Evolutionary conservation across 305 asterid genomes (phyloP), one percentile per base, ranked within the genome.

Genomic region (Solanum hybrid): DNA sequence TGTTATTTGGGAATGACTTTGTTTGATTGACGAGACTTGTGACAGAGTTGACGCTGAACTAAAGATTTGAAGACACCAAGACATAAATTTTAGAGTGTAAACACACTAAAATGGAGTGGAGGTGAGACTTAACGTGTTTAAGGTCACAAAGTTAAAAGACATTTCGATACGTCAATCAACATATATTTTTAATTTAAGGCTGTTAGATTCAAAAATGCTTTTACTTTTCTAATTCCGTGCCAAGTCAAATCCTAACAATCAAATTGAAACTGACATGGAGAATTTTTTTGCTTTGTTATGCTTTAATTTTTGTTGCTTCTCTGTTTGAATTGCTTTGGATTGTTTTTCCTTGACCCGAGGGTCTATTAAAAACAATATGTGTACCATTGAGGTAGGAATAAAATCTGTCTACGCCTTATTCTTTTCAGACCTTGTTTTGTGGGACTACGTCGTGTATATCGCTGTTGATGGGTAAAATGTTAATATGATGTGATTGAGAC

Each of bases 361-460:
- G 2, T 72, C 78, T 27, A 72, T 72, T 72, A 27, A 27, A 72
- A 26, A 29, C 32, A 27, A 2, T 7, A n/a, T 12, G 10, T 27
- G 19, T 13, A 72, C 19, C 10, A 27, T 26, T 71, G 32, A 26
- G 8, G 2, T 26, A 11, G 8, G 32, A 0, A 24, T 26, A 71
- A 71, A 26, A n/a, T 71, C 0, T 24, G 77, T 5, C 32, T 69
- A 69, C 4, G 1, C 0, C 14, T 12, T 71, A 71, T 71, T 69
- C 14, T 69, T 24, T 69, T 69, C 17, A 69, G 0, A 69, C 17
- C 8, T 5, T 71, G 4, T 24, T 10, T 10, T 56, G 69, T 19
- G 11, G 69, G 24, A 0, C 24, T 19, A 3, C 11, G 2, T 7
- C 1, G 26, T 60, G 7, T 26, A 71, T 71, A 26, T 71, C 2